These are phyloP conservation scores for Pseudogymnoascus sp. DNA, from an alignment of 2,329 filamentous ascomycete genomes.

Conservation along the genomic window DNA sequence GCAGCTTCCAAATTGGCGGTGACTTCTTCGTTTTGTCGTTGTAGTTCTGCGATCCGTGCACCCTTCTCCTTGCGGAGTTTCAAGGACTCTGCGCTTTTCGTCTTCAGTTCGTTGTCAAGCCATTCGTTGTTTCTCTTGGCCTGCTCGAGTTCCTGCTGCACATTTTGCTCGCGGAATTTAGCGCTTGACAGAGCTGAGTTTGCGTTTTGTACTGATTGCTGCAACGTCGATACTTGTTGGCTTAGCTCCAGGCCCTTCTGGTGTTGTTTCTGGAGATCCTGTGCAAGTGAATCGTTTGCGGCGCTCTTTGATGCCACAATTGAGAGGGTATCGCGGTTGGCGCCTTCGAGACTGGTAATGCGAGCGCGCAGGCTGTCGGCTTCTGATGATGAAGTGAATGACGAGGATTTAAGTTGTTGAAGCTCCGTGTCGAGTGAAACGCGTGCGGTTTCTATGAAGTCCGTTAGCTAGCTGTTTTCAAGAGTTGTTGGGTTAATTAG, in stretches of 20 bases:
- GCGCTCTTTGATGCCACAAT: constrained; percentile 85
- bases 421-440: constrained; percentile 76
- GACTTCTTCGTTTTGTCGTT: constrained; percentile 81
- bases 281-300: constrained; percentile 76
- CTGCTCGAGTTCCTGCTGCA: constrained; percentile 85
- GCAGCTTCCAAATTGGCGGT: constrained; percentile 69
- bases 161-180: constrained; percentile 82
- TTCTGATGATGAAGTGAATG: constrained; percentile 66
- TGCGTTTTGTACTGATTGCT: constrained; percentile 76
- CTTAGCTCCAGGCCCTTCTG: constrained; percentile 78
- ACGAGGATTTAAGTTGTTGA: constrained; percentile 66
- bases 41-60: constrained; percentile 77
- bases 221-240: constrained; percentile 72
- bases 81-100: constrained; percentile 76
- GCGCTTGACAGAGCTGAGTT: constrained; percentile 73
- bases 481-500: constrained; percentile 4
- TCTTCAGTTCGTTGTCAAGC: constrained; percentile 86
- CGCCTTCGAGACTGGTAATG: constrained; percentile 79
- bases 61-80: constrained; percentile 95
- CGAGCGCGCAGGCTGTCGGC: constrained; percentile 72
- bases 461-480: constrained; percentile 15
- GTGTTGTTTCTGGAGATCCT: constrained; percentile 82
- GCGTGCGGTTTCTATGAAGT: constrained; percentile 61
- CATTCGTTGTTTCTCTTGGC: constrained; percentile 88
- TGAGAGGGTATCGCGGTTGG: constrained; percentile 83